Percentiles rank a stretch among this genome's conserved stretches.
Evolutionary conservation across 2,329 filamentous ascomycete species (phyloP).

Genomic region (Blastomyces parvus): DNA sequence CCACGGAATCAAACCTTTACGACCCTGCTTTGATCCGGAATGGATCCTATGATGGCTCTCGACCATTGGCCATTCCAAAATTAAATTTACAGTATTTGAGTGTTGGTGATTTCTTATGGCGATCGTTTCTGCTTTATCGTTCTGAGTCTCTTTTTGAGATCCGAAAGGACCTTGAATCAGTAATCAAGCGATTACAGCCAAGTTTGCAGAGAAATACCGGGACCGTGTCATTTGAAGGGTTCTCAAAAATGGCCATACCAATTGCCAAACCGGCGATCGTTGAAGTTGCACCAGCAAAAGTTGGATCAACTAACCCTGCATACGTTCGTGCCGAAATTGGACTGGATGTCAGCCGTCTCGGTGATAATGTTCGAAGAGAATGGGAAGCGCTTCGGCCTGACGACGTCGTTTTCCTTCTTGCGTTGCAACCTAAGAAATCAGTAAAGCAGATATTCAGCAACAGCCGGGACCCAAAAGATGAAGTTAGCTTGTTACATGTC

Average conservation of each 20-base stretch:
- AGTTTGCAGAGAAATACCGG: constrained; percentile 54
- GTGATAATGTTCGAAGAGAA: constrained; percentile 65
- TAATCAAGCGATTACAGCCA: constrained; percentile 68
- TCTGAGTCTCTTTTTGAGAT: constrained; percentile 92
- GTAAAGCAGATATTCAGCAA: constrained; percentile 25
- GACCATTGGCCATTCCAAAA: constrained; percentile 83
- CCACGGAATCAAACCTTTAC: constrained; percentile 72
- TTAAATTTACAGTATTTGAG: constrained; percentile 92
- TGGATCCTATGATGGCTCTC: constrained; percentile 77
- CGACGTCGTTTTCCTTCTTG: constrained; percentile 81
- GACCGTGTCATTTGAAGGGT: constrained; percentile 63
- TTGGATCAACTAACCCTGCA: constrained; percentile 75
- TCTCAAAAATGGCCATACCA: constrained; percentile 83
- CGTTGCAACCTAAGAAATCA: constrained; percentile 52
- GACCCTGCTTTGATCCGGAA: constrained; percentile 69
- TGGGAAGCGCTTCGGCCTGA: constrained; percentile 83
- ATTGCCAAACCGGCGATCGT: constrained; percentile 79
- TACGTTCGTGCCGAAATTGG: constrained; percentile 77
- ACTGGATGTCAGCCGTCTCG: constrained; percentile 71
- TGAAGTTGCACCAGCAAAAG: constrained; percentile 70
- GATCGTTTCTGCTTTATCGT: constrained; percentile 79
- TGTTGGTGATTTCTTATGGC: constrained; percentile 93
- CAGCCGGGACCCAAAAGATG: constrained; percentile 38
- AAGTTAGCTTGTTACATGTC: constrained; percentile 58
- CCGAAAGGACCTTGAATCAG: constrained; percentile 77